Percentiles rank a stretch among this genome's conserved stretches.
These are phyloP conservation scores for Neurospora tetraspora DNA, from an alignment of 495 filamentous ascomycete species.

Conservation along the genomic window DNA sequence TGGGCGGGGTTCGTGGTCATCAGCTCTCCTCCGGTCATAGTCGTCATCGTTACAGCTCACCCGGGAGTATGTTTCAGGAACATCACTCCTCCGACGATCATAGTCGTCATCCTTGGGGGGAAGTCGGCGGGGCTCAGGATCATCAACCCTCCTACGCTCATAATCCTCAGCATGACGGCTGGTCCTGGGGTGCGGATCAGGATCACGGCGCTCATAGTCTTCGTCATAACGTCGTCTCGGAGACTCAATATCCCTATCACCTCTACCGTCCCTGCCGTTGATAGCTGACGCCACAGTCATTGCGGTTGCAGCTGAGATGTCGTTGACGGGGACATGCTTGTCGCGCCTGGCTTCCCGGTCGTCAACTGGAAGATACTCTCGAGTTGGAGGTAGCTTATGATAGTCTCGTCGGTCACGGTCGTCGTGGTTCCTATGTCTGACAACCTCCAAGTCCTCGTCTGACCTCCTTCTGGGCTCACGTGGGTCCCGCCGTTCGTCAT, in stretches of 20 bases:
- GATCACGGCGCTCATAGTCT: not conserved
- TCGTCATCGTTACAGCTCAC: slow-evolving; percentile 6
- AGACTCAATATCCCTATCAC: not conserved
- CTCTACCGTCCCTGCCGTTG: not conserved
- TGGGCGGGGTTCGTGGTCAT: slow-evolving; percentile 4
- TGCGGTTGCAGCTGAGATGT: not conserved
- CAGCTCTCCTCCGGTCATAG: slow-evolving; percentile 11
- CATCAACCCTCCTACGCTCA: not conserved
- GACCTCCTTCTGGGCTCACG: slow-evolving; percentile 21
- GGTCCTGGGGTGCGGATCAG: not conserved
- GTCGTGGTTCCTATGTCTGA: slow-evolving; percentile 12
- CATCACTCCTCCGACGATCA: not conserved
- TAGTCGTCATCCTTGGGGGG: not conserved
- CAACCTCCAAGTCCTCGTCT: slow-evolving; percentile 25
- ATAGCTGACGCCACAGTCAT: not conserved
- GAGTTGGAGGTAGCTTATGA: not conserved
- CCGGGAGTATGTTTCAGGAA: not conserved
- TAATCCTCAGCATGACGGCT: not conserved
- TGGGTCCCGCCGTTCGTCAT: slow-evolving; percentile 28
- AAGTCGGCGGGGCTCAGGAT: not conserved
- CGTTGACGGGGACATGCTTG: not conserved
- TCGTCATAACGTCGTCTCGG: not conserved
- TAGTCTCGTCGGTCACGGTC: slow-evolving; percentile 7
- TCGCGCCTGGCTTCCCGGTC: not conserved
- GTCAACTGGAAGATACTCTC: not conserved